These are phyloP conservation scores for Cladosporium sphaerospermum DNA, from an alignment of 2,329 filamentous ascomycete genomes.

Conservation along the genomic window DNA sequence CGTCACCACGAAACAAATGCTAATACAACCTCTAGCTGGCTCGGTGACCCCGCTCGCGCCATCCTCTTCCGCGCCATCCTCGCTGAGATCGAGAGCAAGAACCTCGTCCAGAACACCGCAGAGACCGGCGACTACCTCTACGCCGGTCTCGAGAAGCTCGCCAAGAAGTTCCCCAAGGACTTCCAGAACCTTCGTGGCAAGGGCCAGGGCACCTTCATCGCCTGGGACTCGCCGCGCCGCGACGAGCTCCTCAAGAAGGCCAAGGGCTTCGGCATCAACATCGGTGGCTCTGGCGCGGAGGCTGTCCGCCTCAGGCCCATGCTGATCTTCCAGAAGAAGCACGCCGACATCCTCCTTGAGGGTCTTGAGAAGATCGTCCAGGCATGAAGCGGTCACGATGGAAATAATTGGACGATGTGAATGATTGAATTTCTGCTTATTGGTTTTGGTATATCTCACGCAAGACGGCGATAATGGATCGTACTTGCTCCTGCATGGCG, in stretches of 20 bases:
- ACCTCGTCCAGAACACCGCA: conserved; percentile 75
- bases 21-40: conserved; percentile 51
- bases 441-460: background rate
- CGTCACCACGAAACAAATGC: background rate
- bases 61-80: conserved; percentile 83
- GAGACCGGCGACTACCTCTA: conserved; percentile 73
- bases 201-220: conserved; percentile 85
- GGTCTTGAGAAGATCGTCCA: conserved; percentile 29
- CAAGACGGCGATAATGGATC: background rate
- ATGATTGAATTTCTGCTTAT: background rate
- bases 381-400: conserved; percentile 17
- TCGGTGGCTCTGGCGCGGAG: conserved; percentile 70
- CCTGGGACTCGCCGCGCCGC: conserved; percentile 75
- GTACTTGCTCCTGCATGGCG: conserved; percentile 5
- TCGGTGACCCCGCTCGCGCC: conserved; percentile 82
- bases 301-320: conserved; percentile 81
- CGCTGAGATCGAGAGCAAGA: conserved; percentile 67
- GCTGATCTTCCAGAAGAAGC: conserved; percentile 86
- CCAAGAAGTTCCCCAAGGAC: conserved; percentile 65
- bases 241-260: conserved; percentile 74
- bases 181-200: conserved; percentile 81
- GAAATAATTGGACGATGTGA: background rate
- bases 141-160: conserved; percentile 60
- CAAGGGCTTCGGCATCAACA: conserved; percentile 77
- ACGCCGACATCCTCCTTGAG: conserved; percentile 76